Base-by-base conservation (phyloP, 2,329 filamentous ascomycete species). In the Alternaria gansuensis region DNA sequence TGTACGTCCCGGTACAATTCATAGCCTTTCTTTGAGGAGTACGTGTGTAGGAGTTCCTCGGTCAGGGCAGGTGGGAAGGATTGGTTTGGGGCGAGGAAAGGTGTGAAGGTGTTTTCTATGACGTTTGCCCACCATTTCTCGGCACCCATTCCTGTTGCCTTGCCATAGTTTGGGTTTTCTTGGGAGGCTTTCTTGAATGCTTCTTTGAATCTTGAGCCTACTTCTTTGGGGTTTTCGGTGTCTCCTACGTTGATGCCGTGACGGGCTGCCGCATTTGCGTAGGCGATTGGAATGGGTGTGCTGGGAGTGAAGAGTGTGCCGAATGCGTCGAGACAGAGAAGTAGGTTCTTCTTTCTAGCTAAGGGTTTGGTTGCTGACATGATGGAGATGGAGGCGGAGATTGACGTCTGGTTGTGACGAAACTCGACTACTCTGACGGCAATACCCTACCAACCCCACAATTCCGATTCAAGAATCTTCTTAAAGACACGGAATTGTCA, bases 241-340 rank as follows among this genome's bases (percentile, higher is more conserved):
- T 64, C 75, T 53, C 83, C 78, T 40, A 60, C 75, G 73, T 66
- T 65, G 39, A 87, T 66, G 3, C 86, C 85, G 68, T 83, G 79
- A 51, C 79, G 73, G 17, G 79, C 71, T 1, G 86, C 87, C 2
- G 84, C 78, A 21, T 80, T 74, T 36, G 75, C 80, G 70, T 90
- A 90, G 64, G 87, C 84, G 51, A 78, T 70, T 5, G 80, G 77
- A 7, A 89, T 81, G 1, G 84, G 76, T 9, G 69, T 66, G 48
- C 77, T 82, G 0, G 86, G 85, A 10, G 73, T 77, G 73, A 87
- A 88, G 2, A 90, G 77, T 0, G 87, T 90, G n/a, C 84, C 86
- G 64, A 88, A 89, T 4, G 87, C 87, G 70, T 90, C 87, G 52
- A 89, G 85, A 59, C 85, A 86, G 1, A 89, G 72, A 0, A 89